phyloP scores from a whole-genome alignment of 116 monocot species.

The Zostera marina region DNA sequence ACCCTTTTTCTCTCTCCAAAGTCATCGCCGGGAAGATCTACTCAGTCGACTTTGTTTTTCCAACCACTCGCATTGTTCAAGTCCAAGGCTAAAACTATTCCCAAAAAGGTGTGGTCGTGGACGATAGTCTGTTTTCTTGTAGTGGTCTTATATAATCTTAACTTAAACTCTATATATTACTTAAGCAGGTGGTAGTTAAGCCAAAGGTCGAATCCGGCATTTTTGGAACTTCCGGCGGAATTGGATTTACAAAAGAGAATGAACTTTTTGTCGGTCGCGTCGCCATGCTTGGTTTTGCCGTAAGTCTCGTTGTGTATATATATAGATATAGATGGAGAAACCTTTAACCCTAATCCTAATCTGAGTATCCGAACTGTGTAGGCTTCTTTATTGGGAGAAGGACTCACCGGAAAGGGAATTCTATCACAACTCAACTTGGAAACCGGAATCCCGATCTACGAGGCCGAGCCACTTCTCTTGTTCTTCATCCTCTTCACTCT shows the following conservation, averaged over 20 bases:
- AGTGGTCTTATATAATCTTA: too few relatives aligned
- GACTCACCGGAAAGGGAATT: constrained; percentile 84
- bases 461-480: constrained; percentile 90
- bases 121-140: too few relatives aligned
- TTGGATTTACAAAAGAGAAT: constrained; percentile 87
- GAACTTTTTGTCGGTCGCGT: constrained; percentile 95
- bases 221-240: constrained; percentile 86
- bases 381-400: constrained; percentile 85
- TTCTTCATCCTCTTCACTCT: constrained; percentile 99
- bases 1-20: constrained; percentile 12
- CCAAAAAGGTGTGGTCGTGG: constrained; percentile 26
- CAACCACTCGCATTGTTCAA: constrained; percentile 53
- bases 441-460: constrained; percentile 87
- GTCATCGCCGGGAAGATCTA: constrained; percentile 5
- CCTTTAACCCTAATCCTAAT: not conserved
- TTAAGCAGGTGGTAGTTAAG: constrained; percentile 36
- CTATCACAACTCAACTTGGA: constrained; percentile 80
- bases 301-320: constrained; percentile 31
- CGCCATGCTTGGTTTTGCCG: constrained; percentile 94
- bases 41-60: constrained; percentile 3
- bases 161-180: too few relatives aligned
- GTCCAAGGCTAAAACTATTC: constrained; percentile 49
- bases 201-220: constrained; percentile 69
- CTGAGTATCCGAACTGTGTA: constrained; percentile 6
- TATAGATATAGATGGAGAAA: not conserved